These are phyloP conservation scores for Verticillium nonalfalfae DNA, from an alignment of 2,329 filamentous ascomycete genomes.

Conservation along the genomic window DNA sequence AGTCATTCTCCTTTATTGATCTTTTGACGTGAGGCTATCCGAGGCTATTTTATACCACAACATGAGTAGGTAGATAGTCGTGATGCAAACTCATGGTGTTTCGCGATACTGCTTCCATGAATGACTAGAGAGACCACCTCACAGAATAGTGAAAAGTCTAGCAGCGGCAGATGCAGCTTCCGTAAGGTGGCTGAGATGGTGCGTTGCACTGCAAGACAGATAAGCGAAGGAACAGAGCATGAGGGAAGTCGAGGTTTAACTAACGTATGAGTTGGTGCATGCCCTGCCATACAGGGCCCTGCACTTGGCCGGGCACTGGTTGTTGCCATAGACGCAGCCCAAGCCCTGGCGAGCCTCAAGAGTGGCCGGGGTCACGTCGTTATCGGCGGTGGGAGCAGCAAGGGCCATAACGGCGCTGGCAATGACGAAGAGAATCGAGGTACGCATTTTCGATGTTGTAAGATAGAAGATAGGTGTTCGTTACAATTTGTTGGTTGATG, in stretches of 20 bases:
- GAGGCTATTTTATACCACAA: too few relatives aligned
- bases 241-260: not conserved
- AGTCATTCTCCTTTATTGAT: too few relatives aligned
- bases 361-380: not conserved
- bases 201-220: not conserved
- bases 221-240: not conserved
- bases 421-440: not conserved
- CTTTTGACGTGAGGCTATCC: too few relatives aligned
- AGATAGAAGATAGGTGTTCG: not conserved
- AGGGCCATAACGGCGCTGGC: not conserved
- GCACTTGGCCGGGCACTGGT: constrained; percentile 2
- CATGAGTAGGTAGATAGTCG: too few relatives aligned
- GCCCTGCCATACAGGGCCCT: not conserved
- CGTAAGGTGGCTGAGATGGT: not conserved
- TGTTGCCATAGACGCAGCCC: constrained; percentile 2
- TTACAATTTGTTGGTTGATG: not conserved
- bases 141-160: too few relatives aligned
- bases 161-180: not conserved
- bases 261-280: constrained; percentile 1
- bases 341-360: not conserved
- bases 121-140: too few relatives aligned
- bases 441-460: not conserved
- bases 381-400: not conserved
- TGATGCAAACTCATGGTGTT: too few relatives aligned
- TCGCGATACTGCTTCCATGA: too few relatives aligned